Base-by-base conservation (phyloP, 805 yeast genomes). In the Wickerhamiella bombiphila region DNA sequence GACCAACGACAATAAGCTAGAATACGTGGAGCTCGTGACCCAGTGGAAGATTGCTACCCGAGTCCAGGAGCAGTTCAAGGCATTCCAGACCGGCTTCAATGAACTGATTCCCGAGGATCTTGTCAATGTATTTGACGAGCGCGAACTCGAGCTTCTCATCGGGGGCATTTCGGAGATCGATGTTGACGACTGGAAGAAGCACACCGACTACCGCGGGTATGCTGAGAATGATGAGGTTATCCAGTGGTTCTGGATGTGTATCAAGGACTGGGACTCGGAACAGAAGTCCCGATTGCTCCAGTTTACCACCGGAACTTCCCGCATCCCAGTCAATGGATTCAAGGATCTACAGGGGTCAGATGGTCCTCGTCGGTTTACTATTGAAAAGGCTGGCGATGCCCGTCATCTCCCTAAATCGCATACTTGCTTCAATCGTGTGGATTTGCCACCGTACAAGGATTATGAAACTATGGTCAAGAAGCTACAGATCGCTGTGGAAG, bases 161-260 rank as follows among this genome's bases (percentile, higher is more conserved):
- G 98, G 98, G 58, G 99, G 99, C 60, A 76, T 91, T 55, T 91
- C 96, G 2, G 98, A 91, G 54, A 88, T 91, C 53, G 98, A 91
- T 60, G 80, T 88, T 41, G 96, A 86, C 47, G 99, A 91, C 65
- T 91, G 99, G 99, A 91, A 85, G 64, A 86, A 83, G 58, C 96
- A 91, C 59, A 91, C 99, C 16, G 99, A 91, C 60, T 91, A 91
- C 64, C 75, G 98, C 64, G 98, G 98, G 4, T 91, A 88, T 61
- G 88, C 85, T 57, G 97, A 91, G 62, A 74, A 74, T 46, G 98
- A 91, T 61, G 94, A 85, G 63, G 95, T 85, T 36, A 76, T 91
- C 49, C 93, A 88, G 65, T 91, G 98, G 98, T 91, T 91, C 72
- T 91, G 98, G 98, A 76, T 74, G 60, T 80, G 93, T 62, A 76